These are phyloP conservation scores for Boletellus emodensis DNA, from an alignment of 768 basidiomycete genomes.

Conservation along the genomic window DNA sequence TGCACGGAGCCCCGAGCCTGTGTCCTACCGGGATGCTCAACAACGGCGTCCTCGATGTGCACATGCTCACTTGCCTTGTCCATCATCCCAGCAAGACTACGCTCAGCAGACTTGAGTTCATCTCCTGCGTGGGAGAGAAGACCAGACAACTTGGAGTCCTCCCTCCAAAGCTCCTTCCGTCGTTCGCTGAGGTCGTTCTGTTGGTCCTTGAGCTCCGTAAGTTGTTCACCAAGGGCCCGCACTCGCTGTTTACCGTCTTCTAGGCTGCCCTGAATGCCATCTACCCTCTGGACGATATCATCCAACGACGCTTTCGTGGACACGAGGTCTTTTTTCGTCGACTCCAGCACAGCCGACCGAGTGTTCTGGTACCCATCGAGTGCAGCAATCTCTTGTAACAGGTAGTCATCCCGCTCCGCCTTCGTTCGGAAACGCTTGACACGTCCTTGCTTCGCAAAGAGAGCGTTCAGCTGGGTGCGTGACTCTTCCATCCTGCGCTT, in stretches of 20 bases:
- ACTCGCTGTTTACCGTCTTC: constrained; percentile 61
- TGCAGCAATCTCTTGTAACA: constrained; percentile 73
- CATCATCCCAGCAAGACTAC: constrained; percentile 85
- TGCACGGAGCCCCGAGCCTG: constrained; percentile 80
- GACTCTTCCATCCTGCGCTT: constrained; percentile 71
- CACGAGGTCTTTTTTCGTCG: constrained; percentile 48
- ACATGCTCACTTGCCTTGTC: constrained; percentile 63
- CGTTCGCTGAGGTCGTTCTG: constrained; percentile 69
- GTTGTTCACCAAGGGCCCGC: constrained; percentile 58
- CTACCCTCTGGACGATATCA: constrained; percentile 58
- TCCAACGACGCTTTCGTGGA: constrained; percentile 44
- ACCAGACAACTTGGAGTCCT: constrained; percentile 84
- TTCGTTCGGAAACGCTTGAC: constrained; percentile 79
- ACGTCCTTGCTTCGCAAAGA: constrained; percentile 91
- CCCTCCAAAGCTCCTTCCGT: constrained; percentile 92
- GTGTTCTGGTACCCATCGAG: constrained; percentile 57
- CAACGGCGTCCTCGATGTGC: not conserved
- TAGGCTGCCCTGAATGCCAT: constrained; percentile 52
- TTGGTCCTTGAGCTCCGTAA: constrained; percentile 59
- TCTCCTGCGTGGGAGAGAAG: constrained; percentile 72
- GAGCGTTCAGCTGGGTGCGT: constrained; percentile 61
- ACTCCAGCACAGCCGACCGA: constrained; percentile 54
- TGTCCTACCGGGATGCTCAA: constrained; percentile 58
- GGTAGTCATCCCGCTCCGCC: constrained; percentile 77
- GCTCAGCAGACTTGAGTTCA: constrained; percentile 77